A percentile compares a stretch with the other conserved stretches of the same genome.
phyloP scores from a whole-genome alignment of 495 filamentous ascomycete genomes.

The Penicillium nucicola region DNA sequence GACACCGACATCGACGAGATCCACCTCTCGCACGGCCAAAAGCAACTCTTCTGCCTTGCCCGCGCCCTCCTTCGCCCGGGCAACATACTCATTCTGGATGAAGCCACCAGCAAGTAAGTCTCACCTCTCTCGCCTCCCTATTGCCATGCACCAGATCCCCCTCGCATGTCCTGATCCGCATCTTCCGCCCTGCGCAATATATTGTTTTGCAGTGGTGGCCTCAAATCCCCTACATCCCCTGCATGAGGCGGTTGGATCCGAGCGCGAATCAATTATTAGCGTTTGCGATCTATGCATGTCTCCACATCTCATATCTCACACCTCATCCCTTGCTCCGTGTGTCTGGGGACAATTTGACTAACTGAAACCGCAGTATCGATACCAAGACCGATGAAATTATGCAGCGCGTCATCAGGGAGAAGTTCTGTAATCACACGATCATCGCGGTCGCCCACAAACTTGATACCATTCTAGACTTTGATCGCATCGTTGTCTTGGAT shows the following conservation, averaged over 20 bases:
- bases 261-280: conserved; percentile 1
- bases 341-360: not conserved
- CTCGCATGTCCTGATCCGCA: conserved; percentile 11
- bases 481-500: conserved; percentile 47
- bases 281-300: not conserved
- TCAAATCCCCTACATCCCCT: conserved; percentile 14
- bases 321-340: not conserved
- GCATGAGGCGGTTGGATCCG: conserved; percentile 24
- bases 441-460: conserved; percentile 62
- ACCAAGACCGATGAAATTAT: conserved; percentile 54
- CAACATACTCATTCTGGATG: conserved; percentile 49
- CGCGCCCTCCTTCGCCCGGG: conserved; percentile 52
- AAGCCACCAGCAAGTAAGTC: conserved; percentile 50
- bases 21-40: conserved; percentile 58
- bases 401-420: conserved; percentile 56
- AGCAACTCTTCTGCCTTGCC: conserved; percentile 63
- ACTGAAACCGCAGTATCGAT: conserved; percentile 42
- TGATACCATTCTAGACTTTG: conserved; percentile 55
- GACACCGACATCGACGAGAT: conserved; percentile 47
- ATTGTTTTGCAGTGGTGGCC: not conserved
- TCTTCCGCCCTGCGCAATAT: not conserved
- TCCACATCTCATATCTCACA: not conserved
- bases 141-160: conserved; percentile 13
- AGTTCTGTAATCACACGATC: conserved; percentile 56
- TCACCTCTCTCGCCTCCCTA: conserved; percentile 4